phyloP scores from a whole-genome alignment of 345 rosid genomes.

The Clarkia xantiana region DNA sequence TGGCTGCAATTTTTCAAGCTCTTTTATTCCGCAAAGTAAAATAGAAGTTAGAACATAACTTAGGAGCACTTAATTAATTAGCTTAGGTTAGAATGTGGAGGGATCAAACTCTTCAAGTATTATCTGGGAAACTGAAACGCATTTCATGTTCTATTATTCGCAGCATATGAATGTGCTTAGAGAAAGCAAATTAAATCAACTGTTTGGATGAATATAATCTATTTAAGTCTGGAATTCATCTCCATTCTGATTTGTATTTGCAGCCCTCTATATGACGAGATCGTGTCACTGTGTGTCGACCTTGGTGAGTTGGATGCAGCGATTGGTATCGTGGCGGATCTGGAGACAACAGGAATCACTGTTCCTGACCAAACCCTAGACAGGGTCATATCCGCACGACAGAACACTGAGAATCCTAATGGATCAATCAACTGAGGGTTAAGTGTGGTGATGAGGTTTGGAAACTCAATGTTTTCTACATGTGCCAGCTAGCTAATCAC shows the following conservation, averaged over 20 bases:
- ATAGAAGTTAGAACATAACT: too few species aligned
- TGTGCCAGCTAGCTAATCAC: too few species aligned
- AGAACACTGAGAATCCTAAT: conserved; percentile 19
- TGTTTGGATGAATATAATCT: neutral
- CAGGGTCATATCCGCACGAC: conserved; percentile 63
- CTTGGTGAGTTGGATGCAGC: conserved; percentile 88
- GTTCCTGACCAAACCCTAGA: conserved; percentile 64
- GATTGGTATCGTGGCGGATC: conserved; percentile 74
- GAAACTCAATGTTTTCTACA: neutral
- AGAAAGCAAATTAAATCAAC: too few species aligned
- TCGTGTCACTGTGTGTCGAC: conserved; percentile 61
- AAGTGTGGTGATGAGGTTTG: neutral
- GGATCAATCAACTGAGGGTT: conserved; percentile 7
- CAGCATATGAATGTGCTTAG: too few species aligned
- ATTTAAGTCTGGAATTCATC: neutral
- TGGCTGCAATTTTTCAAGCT: neutral
- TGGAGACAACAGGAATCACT: conserved; percentile 58
- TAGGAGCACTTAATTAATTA: too few species aligned
- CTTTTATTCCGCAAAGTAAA: neutral
- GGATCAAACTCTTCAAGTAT: too few species aligned
- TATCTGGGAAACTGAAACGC: too few species aligned
- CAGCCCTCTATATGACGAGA: conserved; percentile 84
- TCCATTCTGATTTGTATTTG: conserved; percentile 6
- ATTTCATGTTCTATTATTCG: neutral
- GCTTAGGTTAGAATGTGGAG: too few species aligned